Conservation (phyloP, 2,329 filamentous ascomycete genomes). For the Cladorrhinum sp. region DNA sequence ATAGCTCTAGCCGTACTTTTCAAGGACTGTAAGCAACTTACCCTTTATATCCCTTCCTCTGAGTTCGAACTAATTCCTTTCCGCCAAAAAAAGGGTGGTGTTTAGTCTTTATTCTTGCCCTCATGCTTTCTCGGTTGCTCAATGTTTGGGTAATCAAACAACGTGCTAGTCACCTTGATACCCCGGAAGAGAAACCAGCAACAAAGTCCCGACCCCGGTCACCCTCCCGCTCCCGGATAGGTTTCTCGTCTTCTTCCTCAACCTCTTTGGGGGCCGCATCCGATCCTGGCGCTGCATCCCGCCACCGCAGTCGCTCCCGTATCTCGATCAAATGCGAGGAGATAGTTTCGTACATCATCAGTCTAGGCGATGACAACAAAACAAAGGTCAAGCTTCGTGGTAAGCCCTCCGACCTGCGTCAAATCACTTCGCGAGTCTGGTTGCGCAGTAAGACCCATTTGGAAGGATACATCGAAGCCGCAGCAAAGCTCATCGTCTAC, state of each 20-base stretch:
- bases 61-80: conserved; percentile 9
- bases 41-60: neutral
- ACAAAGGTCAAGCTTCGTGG: conserved; percentile 52
- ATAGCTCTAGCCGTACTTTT: conserved; percentile 46
- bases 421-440: conserved; percentile 57
- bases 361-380: conserved; percentile 50
- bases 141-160: conserved; percentile 57
- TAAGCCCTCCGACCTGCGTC: conserved; percentile 53
- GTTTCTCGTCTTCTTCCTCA: conserved; percentile 18
- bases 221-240: neutral
- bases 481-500: conserved; percentile 57
- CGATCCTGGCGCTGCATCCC: conserved; percentile 6
- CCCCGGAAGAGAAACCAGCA: conserved; percentile 23
- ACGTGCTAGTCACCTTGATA: conserved; percentile 30
- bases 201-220: neutral
- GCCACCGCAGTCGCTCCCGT: conserved; percentile 23
- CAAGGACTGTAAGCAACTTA: conserved; percentile 39
- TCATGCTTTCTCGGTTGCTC: conserved; percentile 53
- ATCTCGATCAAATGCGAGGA: neutral
- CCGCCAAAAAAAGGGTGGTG: conserved; percentile 43
- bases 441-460: conserved; percentile 48
- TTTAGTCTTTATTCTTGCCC: conserved; percentile 43
- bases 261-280: conserved; percentile 5
- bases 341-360: conserved; percentile 48
- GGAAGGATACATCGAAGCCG: conserved; percentile 51